These are phyloP conservation scores for Dactylellina haptotyla DNA, from an alignment of 2,329 filamentous ascomycete species.

Conservation along the genomic window DNA sequence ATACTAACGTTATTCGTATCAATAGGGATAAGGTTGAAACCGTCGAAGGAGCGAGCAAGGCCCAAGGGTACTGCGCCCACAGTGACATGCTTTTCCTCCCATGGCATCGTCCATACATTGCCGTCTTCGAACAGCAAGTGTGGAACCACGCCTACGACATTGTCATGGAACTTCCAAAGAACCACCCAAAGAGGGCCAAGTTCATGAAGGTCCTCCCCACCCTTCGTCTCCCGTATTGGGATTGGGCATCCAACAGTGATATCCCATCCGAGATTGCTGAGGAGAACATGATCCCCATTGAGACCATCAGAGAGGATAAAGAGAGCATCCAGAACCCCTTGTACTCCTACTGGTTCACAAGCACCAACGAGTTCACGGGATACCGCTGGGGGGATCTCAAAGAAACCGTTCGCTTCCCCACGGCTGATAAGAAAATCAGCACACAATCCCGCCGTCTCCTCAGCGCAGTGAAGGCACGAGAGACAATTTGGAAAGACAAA, in stretches of 20 bases:
- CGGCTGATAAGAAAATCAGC: constrained; percentile 1
- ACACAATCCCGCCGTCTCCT: no score
- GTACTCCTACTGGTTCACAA: constrained; percentile 69
- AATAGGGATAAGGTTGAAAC: constrained; percentile 22
- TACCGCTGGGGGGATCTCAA: constrained; percentile 17
- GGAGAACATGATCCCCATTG: constrained; percentile 61
- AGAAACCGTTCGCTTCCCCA: constrained; percentile 35
- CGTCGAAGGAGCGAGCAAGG: background rate
- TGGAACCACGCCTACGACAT: constrained; percentile 62
- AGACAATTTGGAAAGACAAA: constrained; percentile 62
- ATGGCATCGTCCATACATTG: constrained; percentile 85
- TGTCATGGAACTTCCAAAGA: constrained; percentile 62
- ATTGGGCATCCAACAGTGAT: constrained; percentile 64
- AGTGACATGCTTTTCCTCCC: constrained; percentile 69
- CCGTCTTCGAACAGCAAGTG: constrained; percentile 63
- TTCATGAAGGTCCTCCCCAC: constrained; percentile 56
- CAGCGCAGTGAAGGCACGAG: constrained; percentile 16
- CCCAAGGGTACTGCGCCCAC: constrained; percentile 32
- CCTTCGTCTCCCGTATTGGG: constrained; percentile 65
- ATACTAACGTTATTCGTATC: background rate
- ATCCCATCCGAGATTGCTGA: constrained; percentile 52
- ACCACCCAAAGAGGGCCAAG: constrained; percentile 61
- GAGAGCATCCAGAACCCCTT: constrained; percentile 72
- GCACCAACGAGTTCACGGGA: constrained; percentile 15
- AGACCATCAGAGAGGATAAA: constrained; percentile 67